Base-by-base conservation (phyloP, 139 green algal species). In the Chlorella sp. region DNA sequence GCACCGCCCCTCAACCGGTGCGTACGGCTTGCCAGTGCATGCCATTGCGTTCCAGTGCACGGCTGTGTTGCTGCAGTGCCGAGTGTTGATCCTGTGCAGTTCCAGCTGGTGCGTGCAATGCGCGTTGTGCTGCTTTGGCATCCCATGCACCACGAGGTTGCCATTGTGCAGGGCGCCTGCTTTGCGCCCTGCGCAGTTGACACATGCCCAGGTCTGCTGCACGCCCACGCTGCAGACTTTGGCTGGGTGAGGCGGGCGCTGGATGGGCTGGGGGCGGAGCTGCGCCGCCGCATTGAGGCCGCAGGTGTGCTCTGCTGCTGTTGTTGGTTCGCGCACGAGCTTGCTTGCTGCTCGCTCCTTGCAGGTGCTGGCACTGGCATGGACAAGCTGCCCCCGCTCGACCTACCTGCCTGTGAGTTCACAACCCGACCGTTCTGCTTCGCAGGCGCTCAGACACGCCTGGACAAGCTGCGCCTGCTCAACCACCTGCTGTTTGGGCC, bases 401-500 rank as follows among this genome's bases (percentile, higher is more conserved):
- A 24, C 56, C 56, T 65, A 24, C 56, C n/a, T n/a, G n/a, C n/a
- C n/a, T n/a, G n/a, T n/a, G n/a, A n/a, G n/a, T n/a, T n/a, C n/a
- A n/a, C n/a, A n/a, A n/a, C n/a, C 67, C 20, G 67, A 73, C 34
- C 67, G 56, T 43, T 84, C 26, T 17, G 84, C 7, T 65, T 65
- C 56, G 51, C 51, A 70, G 64, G 64, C 8, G 64, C 30, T 19
- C 32, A 14, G 76, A n/a, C n/a, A 58, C 51, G 77, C 20, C 54
- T 81, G 20, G 65, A 81, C 40, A 87, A 85, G 20, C 81, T 93
- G 64, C 44, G 74, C 16, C 26, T 87, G 26, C 83, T 93, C 34
- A 85, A 75, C 77, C 17, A 83, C 22, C 87, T 93, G 68, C 73
- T 93, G 67, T 93, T 91, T 82, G 87, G 83, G 0, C 17, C 30